Evolutionary conservation across 208 protist species (phyloP).

Genomic region (Vickermania spadyakhi): DNA sequence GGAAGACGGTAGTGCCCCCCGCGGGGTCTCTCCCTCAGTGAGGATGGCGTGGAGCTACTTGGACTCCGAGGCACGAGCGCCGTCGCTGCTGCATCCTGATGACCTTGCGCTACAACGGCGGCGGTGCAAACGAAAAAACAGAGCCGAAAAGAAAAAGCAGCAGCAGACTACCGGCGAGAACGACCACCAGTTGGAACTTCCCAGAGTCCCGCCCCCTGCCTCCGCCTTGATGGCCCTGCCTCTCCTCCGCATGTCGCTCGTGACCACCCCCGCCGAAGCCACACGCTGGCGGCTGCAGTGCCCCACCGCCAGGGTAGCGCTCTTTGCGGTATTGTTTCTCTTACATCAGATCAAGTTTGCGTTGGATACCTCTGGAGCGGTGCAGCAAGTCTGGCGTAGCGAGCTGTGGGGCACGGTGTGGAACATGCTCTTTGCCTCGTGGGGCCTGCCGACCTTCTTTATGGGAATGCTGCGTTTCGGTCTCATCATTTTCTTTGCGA

Average conservation of each 20-base stretch:
- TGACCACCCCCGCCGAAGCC: constrained; percentile 10
- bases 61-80: not conserved
- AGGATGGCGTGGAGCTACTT: not conserved
- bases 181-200: too few species aligned
- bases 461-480: constrained; percentile 20
- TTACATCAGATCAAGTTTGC: constrained; percentile 20
- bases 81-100: not conserved
- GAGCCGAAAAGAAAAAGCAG: too few species aligned
- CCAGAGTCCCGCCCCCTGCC: too few species aligned
- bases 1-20: not conserved
- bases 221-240: not conserved
- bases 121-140: too few species aligned
- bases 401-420: constrained; percentile 18
- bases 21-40: not conserved
- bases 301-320: constrained; percentile 13
- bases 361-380: constrained; percentile 10
- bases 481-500: constrained; percentile 2
- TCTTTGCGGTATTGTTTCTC: constrained; percentile 11
- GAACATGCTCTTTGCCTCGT: constrained; percentile 16
- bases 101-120: not conserved
- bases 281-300: constrained; percentile 14
- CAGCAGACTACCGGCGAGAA: too few species aligned
- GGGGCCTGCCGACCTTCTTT: constrained; percentile 28
- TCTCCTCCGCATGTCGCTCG: constrained; percentile 8
- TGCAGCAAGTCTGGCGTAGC: constrained; percentile 10